phyloP scores from a whole-genome alignment of 2,329 filamentous ascomycete genomes.

The Mycocentrospora acerina region DNA sequence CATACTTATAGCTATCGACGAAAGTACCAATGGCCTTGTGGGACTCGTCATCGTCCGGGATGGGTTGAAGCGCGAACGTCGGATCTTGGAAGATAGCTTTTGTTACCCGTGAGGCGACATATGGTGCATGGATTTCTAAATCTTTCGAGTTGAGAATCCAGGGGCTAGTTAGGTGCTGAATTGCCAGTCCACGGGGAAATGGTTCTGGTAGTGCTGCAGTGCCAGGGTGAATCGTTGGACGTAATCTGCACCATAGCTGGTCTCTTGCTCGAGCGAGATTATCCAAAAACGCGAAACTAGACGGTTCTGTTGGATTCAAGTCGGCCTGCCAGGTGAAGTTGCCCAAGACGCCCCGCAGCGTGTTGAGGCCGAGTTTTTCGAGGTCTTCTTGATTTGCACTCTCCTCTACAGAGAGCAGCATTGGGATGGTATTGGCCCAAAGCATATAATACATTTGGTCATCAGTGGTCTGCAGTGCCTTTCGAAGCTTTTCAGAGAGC shows the following conservation, averaged over 20 bases:
- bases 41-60: constrained; percentile 25
- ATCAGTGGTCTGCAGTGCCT: constrained; percentile 8
- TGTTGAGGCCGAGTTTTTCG: constrained; percentile 11
- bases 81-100: constrained; percentile 22
- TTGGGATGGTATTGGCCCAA: constrained; percentile 23
- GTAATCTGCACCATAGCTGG: constrained; percentile 31
- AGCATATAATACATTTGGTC: constrained; percentile 18
- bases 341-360: constrained; percentile 12
- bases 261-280: constrained; percentile 37
- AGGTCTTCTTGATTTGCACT: constrained; percentile 16
- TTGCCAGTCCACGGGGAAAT: constrained; percentile 37
- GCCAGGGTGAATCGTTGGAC: constrained; percentile 24
- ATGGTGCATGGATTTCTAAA: constrained; percentile 21
- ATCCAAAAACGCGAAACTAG: constrained; percentile 39
- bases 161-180: constrained; percentile 31
- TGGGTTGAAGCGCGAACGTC: constrained; percentile 12
- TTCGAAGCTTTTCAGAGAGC: constrained; percentile 8
- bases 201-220: constrained; percentile 24
- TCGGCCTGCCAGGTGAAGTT: background rate
- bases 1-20: constrained; percentile 35
- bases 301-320: constrained; percentile 10
- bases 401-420: constrained; percentile 24
- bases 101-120: constrained; percentile 24
- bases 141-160: constrained; percentile 9
- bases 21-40: constrained; percentile 33